Conservation (phyloP, 1,284 basidiomycete genomes). For the Tilletia walkeri region DNA sequence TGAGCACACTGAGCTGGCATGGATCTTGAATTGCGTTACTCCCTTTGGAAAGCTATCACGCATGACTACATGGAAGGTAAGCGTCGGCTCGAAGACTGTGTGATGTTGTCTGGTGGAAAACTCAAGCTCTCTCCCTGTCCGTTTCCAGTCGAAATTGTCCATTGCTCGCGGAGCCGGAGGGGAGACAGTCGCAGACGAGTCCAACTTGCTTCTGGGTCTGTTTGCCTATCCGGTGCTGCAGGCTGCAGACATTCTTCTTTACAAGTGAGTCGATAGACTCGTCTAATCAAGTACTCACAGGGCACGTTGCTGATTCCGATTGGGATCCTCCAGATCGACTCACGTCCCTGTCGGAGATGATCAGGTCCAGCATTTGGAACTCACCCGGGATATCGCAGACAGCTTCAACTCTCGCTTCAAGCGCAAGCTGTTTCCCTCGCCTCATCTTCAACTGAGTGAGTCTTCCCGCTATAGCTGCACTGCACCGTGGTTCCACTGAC, state of each 20-base stretch:
- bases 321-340: conserved; percentile 65
- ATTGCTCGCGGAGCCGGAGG: conserved; percentile 66
- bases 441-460: conserved; percentile 73
- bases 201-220: conserved; percentile 75
- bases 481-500: too few relatives aligned
- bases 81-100: conserved; percentile 25
- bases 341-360: conserved; percentile 95
- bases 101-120: too few relatives aligned
- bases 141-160: conserved; percentile 69
- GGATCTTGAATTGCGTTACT: conserved; percentile 83
- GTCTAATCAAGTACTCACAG: too few relatives aligned
- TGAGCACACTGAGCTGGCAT: conserved; percentile 82
- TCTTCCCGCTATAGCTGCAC: conserved; percentile 20
- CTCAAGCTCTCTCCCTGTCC: neutral
- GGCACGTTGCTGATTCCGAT: neutral
- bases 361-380: conserved; percentile 87
- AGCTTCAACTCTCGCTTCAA: conserved; percentile 69
- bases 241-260: conserved; percentile 86
- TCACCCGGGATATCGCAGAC: conserved; percentile 78
- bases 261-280: conserved; percentile 63
- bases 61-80: conserved; percentile 94
- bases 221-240: conserved; percentile 91
- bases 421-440: conserved; percentile 69
- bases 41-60: conserved; percentile 77
- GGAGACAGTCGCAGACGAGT: conserved; percentile 72